phyloP scores from a whole-genome alignment of 2,329 filamentous ascomycete species.

The Verticillium isaacii region DNA sequence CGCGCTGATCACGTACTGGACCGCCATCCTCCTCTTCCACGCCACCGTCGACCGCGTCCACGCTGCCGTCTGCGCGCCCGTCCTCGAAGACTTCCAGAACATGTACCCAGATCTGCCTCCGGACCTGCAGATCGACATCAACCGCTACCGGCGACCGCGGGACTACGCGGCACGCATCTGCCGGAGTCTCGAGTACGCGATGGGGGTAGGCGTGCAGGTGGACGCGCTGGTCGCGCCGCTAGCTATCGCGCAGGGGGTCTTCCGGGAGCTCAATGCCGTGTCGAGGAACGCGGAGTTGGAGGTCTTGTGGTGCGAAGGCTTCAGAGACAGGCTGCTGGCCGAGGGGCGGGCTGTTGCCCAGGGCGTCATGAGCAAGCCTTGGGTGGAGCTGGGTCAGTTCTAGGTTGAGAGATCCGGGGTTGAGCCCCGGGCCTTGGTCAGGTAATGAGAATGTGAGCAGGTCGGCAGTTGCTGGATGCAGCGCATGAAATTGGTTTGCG shows the following conservation, averaged over 20 bases:
- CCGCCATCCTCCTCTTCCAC: constrained; percentile 44
- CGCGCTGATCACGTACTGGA: constrained; percentile 50
- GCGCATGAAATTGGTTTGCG: neutral
- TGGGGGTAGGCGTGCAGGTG: constrained; percentile 38
- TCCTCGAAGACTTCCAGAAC: constrained; percentile 32
- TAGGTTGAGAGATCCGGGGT: neutral
- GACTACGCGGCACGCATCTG: constrained; percentile 45
- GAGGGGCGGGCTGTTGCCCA: constrained; percentile 37
- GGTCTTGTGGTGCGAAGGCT: constrained; percentile 42
- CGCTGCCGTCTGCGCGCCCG: constrained; percentile 36
- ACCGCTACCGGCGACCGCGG: constrained; percentile 37
- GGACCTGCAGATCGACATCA: constrained; percentile 33
- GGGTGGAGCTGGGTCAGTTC: constrained; percentile 25
- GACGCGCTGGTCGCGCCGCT: constrained; percentile 40
- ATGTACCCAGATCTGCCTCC: constrained; percentile 33
- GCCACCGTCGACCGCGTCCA: constrained; percentile 41
- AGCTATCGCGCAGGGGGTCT: constrained; percentile 36
- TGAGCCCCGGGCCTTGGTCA: neutral
- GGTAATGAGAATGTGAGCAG: neutral
- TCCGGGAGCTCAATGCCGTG: constrained; percentile 29
- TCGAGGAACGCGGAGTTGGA: constrained; percentile 38
- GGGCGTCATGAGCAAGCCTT: constrained; percentile 31
- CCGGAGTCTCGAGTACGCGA: constrained; percentile 42
- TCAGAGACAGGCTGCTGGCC: constrained; percentile 29
- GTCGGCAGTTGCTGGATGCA: neutral